Base-by-base conservation (phyloP, 1,139 yeast genomes). In the Saccharomycopsis crataegensis region DNA sequence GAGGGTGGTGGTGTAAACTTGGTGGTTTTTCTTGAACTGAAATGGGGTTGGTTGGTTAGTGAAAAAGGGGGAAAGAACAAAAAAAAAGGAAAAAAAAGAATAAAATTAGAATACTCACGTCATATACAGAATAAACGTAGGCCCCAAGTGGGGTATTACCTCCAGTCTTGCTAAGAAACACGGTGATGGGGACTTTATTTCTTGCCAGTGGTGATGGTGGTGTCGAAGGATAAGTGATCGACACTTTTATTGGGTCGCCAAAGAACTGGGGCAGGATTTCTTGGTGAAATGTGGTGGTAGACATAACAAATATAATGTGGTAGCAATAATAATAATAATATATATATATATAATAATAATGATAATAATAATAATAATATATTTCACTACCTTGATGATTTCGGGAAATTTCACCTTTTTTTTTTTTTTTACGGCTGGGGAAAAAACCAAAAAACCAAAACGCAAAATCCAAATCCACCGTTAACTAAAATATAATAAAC, bases 161-260 rank as follows among this genome's bases (percentile, higher is more conserved):
- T 0, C 68, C 72, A 2, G 57, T 54, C 46, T 65, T 64, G 40
- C 70, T 64, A 12, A 71, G 36, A 47, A 65, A 65, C 1, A 68
- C 49, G 1, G 68, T 62, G 11, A 71, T 68, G 1, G 75, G 74
- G 1, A 63, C 57, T 32, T 58, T 64, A 51, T 67, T 67, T 38
- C 59, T 57, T 17, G 28, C 11, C 6, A n/a, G 7, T n/a, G 8
- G 8, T 0, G 11, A 14, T 9, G 71, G 68, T 43, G 48, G 59
- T 12, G 51, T 45, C 3, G 48, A 48, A 0, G 72, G 71, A 6
- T 67, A 37, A 1, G 65, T 64, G 3, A 66, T 53, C 1, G 64
- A 55, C 1, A 67, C 51, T 43, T 69, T 64, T 44, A 69, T 64
- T 4, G 67, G 68, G 5, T 62, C 67, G 0, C 70, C 68, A 48